Conservation (phyloP, 2,329 filamentous ascomycete genomes). For the Stenocarpella maydis region DNA sequence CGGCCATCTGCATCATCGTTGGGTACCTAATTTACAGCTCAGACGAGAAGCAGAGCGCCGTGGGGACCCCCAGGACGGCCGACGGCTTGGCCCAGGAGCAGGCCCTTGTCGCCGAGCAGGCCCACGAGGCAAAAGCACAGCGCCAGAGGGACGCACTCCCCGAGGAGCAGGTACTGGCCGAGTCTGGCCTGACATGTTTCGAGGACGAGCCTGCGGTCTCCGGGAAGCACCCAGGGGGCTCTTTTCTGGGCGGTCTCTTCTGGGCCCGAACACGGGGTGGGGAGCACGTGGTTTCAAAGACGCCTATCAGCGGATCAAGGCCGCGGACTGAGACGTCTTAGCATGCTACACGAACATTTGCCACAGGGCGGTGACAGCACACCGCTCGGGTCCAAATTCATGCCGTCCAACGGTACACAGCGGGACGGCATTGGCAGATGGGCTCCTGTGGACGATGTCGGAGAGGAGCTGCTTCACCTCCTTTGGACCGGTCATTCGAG, state of each 20-base stretch:
- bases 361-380: not conserved
- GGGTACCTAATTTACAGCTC: not conserved
- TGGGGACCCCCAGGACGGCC: not conserved
- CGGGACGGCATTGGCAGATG: not conserved
- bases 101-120: not conserved
- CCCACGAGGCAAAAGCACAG: conserved; percentile 3
- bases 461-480: not conserved
- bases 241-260: conserved; percentile 14
- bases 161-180: conserved; percentile 11
- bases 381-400: not conserved
- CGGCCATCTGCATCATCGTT: not conserved
- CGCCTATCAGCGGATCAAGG: conserved; percentile 6
- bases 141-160: conserved; percentile 3
- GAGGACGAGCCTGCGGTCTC: not conserved
- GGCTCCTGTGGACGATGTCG: not conserved
- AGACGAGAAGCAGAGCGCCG: not conserved
- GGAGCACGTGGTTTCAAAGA: not conserved
- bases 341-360: not conserved
- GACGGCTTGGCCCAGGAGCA: not conserved
- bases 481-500: not conserved
- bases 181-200: not conserved
- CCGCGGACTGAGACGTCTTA: not conserved
- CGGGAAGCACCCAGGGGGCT: not conserved
- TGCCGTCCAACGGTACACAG: not conserved
- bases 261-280: conserved; percentile 5